Evolutionary conservation across 2,329 filamentous ascomycete genomes (phyloP), one percentile per base, ranked within the genome.

Genomic region (Phaeophleospora eucalypticola): DNA sequence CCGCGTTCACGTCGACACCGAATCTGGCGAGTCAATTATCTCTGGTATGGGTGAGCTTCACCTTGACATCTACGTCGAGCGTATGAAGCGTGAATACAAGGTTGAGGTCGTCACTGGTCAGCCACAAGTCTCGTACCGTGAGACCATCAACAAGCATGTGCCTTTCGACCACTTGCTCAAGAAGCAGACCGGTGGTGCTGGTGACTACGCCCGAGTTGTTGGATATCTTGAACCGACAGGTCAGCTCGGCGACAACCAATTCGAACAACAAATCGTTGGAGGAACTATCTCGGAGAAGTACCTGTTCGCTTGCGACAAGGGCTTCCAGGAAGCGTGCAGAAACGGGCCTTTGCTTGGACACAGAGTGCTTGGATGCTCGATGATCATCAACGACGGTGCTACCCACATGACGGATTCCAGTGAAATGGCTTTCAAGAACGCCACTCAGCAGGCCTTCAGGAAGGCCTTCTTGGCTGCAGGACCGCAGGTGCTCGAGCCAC

Each of bases 1-100:
- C 81, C 83, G 93, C 44, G 87, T 98, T 32, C 86, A 89, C 61
- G 89, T 95, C 61, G 93, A 98, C 65, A 71, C 81, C 14, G 93
- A 98, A 73, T 91, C 86, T 55, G 86, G 95, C 65, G 89, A 98
- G 75, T 97, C 91, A 39, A 95, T 98, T 64, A 97, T 98, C 64
- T 94, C 87, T 35, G 93, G 93, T 50, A 98, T 98, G 93, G 93
- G 93, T 58, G 93, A 98, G 70, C 71, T 98, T 58, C 93, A 98
- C 70, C 78, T 98, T 20, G 90, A 95, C 64, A 95, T 98, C 63
- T 98, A 98, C 69, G 83, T 98, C 41, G 93, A 98, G 74, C 89
- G 93, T 59, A 90, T 98, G 75, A 86, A 87, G 60, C 86, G 93
- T 65, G 93, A 98, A 72, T 98, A 98, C 79, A 89, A 87, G 66